These are phyloP conservation scores for Gossypium mustelinum DNA, from an alignment of 345 rosid genomes.

Conservation along the genomic window DNA sequence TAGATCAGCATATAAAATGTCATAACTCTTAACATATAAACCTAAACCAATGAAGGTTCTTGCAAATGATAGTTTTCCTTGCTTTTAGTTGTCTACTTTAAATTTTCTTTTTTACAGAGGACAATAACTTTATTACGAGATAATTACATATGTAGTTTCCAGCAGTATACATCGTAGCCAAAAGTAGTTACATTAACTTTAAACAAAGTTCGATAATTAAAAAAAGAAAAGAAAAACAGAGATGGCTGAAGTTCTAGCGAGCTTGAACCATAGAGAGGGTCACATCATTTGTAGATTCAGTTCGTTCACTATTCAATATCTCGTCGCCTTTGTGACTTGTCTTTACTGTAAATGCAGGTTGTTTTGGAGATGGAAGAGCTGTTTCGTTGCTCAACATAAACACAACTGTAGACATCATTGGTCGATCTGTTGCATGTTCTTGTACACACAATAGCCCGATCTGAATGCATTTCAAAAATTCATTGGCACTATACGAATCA, in stretches of 20 bases:
- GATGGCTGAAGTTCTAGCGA: slow-evolving; percentile 24
- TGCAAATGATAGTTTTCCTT: too few species aligned
- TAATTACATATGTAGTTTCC: neutral
- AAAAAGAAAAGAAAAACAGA: neutral
- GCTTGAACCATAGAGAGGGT: slow-evolving; percentile 29
- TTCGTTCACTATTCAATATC: slow-evolving; percentile 14
- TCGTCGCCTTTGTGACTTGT: slow-evolving; percentile 11
- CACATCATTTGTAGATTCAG: slow-evolving; percentile 28
- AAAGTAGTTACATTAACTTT: too few species aligned
- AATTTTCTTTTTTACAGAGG: too few species aligned
- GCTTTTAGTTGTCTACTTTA: too few species aligned
- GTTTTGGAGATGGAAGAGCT: slow-evolving; percentile 38
- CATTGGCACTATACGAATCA: slow-evolving; percentile 20
- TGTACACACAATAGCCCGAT: slow-evolving; percentile 64
- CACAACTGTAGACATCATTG: slow-evolving; percentile 45
- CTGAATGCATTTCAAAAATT: slow-evolving; percentile 45
- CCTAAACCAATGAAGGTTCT: too few species aligned
- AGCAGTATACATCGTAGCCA: neutral
- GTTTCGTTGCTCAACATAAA: slow-evolving; percentile 39
- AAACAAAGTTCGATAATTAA: too few species aligned
- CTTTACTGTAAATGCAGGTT: slow-evolving; percentile 39
- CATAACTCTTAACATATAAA: too few species aligned
- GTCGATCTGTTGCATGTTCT: slow-evolving; percentile 44
- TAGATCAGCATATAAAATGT: too few species aligned
- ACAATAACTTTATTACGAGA: too few species aligned